These are phyloP conservation scores for Kluyveromyces sp. DNA, from an alignment of 1,139 yeast species.

Conservation along the genomic window DNA sequence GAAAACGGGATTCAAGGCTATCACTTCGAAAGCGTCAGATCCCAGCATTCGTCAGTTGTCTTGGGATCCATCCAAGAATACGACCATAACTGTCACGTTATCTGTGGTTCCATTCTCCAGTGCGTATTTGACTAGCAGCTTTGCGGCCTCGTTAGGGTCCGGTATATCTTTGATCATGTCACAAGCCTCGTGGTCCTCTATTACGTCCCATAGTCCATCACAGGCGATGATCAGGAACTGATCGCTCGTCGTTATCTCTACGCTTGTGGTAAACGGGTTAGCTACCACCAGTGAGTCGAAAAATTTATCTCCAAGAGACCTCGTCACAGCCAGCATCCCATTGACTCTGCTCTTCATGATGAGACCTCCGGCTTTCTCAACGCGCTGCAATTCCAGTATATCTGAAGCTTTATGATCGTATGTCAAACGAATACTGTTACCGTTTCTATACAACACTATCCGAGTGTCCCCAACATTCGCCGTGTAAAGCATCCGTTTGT, in stretches of 20 bases:
- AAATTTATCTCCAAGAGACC: conserved; percentile 91
- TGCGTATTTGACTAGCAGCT: conserved; percentile 65
- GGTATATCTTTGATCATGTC: conserved; percentile 49
- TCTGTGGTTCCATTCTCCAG: conserved; percentile 78
- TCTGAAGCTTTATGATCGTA: conserved; percentile 96
- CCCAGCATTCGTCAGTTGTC: background rate
- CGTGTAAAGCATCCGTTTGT: conserved; percentile 73
- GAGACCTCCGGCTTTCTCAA: conserved; percentile 74
- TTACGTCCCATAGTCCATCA: conserved; percentile 94
- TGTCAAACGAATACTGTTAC: conserved; percentile 68
- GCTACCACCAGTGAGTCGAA: conserved; percentile 89
- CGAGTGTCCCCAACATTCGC: conserved; percentile 96
- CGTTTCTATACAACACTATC: conserved; percentile 66
- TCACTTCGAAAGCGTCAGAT: background rate
- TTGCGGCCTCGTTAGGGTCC: conserved; percentile 65
- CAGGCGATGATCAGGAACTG: conserved; percentile 82
- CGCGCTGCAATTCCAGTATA: conserved; percentile 63
- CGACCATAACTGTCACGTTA: conserved; percentile 90
- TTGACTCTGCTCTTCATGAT: conserved; percentile 88
- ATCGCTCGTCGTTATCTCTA: conserved; percentile 57
- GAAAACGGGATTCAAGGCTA: background rate
- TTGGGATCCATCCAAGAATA: conserved; percentile 16
- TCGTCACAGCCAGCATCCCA: conserved; percentile 90
- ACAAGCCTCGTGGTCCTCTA: conserved; percentile 75
- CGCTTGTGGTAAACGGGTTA: conserved; percentile 85